These are phyloP conservation scores for Solanum arcanum DNA, from an alignment of 257 asterid species.

Conservation along the genomic window DNA sequence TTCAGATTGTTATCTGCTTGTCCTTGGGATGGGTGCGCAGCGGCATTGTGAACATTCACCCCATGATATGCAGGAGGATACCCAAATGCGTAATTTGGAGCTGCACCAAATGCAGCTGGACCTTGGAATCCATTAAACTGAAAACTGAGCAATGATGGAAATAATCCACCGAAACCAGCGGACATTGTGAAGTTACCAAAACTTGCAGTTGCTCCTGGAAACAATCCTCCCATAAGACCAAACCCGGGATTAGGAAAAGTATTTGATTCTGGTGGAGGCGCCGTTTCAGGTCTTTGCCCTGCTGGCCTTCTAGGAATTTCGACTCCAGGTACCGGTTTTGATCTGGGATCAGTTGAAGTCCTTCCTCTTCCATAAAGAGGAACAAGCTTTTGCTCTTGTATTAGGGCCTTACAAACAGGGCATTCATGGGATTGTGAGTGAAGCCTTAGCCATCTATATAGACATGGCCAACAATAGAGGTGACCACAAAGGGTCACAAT, in stretches of 20 bases:
- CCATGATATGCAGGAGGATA: neutral
- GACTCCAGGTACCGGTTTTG: slow-evolving; percentile 27
- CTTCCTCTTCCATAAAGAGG: slow-evolving; percentile 91
- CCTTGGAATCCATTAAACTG: slow-evolving; percentile 58
- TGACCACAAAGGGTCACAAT: slow-evolving; percentile 92
- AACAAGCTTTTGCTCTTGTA: slow-evolving; percentile 61
- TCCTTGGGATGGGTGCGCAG: slow-evolving; percentile 16
- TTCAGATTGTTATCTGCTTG: neutral
- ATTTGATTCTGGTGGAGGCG: slow-evolving; percentile 42
- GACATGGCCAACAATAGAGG: slow-evolving; percentile 96
- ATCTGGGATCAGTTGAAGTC: slow-evolving; percentile 38
- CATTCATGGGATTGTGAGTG: slow-evolving; percentile 83
- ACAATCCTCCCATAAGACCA: slow-evolving; percentile 30
- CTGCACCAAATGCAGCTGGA: slow-evolving; percentile 40
- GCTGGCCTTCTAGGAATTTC: slow-evolving; percentile 54
- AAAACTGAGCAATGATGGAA: slow-evolving; percentile 55
- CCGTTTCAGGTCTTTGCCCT: slow-evolving; percentile 66
- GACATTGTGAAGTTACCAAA: slow-evolving; percentile 55
- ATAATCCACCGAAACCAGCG: slow-evolving; percentile 39
- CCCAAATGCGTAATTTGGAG: neutral
- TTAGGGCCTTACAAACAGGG: slow-evolving; percentile 82
- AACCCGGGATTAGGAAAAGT: slow-evolving; percentile 33
- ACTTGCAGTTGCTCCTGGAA: slow-evolving; percentile 57
- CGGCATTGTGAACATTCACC: slow-evolving; percentile 12
- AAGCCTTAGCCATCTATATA: slow-evolving; percentile 72